phyloP scores from a whole-genome alignment of 1,139 yeast species.

The Maudiozyma humilis region DNA sequence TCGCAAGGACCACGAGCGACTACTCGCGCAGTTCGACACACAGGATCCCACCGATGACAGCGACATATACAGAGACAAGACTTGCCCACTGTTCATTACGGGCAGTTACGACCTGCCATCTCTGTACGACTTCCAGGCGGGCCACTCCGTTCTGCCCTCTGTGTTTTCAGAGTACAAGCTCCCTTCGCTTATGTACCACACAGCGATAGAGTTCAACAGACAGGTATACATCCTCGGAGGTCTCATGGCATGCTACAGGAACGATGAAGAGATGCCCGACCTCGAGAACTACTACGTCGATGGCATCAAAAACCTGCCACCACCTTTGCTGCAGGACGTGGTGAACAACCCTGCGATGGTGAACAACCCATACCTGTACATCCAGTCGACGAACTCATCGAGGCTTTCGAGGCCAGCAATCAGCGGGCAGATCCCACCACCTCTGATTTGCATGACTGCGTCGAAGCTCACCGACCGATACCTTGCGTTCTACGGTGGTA shows the following conservation, averaged over 20 bases:
- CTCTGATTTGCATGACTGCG: conserved; percentile 35
- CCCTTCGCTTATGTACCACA: conserved; percentile 37
- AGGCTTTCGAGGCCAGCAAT: conserved; percentile 27
- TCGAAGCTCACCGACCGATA: conserved; percentile 35
- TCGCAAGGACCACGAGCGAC: conserved; percentile 10
- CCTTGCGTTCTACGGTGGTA: conserved; percentile 41
- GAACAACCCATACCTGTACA: conserved; percentile 32
- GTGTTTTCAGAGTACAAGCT: conserved; percentile 33
- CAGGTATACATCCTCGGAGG: conserved; percentile 39
- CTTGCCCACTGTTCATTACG: conserved; percentile 22
- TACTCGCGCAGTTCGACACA: conserved; percentile 7
- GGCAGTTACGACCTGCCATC: conserved; percentile 19
- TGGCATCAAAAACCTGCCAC: conserved; percentile 37
- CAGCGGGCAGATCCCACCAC: conserved; percentile 36
- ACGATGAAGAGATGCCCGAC: conserved; percentile 32
- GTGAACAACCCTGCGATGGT: conserved; percentile 35
- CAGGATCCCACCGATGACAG: neutral
- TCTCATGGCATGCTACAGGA: conserved; percentile 29
- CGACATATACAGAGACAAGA: conserved; percentile 13
- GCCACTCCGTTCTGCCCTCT: conserved; percentile 30
- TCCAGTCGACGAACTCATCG: conserved; percentile 34
- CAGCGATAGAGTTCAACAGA: conserved; percentile 32
- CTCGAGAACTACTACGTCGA: conserved; percentile 33
- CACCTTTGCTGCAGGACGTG: conserved; percentile 36
- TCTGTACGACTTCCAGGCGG: conserved; percentile 18